These are phyloP conservation scores for Cicer pinnatifidum DNA, from an alignment of 306 rosid species.

Conservation along the genomic window DNA sequence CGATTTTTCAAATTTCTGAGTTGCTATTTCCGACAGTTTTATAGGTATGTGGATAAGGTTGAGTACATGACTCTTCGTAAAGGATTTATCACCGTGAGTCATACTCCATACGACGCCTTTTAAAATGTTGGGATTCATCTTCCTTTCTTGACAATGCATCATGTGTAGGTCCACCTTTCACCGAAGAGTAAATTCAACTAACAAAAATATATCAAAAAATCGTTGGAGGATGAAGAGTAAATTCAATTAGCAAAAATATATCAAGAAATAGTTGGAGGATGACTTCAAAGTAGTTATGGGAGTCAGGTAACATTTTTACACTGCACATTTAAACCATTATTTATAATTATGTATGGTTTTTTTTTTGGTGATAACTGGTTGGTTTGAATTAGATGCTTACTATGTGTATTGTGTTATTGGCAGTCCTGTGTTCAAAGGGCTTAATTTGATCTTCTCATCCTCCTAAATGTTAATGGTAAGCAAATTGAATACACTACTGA, in stretches of 20 bases:
- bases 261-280: constrained; percentile 91
- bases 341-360: background rate
- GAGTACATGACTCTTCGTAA: too few relatives aligned
- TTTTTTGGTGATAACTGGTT: background rate
- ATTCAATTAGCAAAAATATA: constrained; percentile 92
- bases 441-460: constrained; percentile 74
- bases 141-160: constrained; percentile 44
- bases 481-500: constrained; percentile 6
- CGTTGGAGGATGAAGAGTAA: constrained; percentile 95
- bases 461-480: constrained; percentile 75
- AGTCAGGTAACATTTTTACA: constrained; percentile 68
- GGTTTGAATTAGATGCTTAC: background rate
- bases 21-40: too few relatives aligned
- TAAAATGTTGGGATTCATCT: background rate
- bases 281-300: constrained; percentile 92
- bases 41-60: too few relatives aligned
- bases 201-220: constrained; percentile 89
- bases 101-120: too few relatives aligned
- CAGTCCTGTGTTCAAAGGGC: constrained; percentile 90
- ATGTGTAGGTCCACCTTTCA: constrained; percentile 74
- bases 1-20: too few relatives aligned
- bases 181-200: constrained; percentile 94
- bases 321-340: background rate
- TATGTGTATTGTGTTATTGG: constrained; percentile 32
- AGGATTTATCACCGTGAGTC: too few relatives aligned